Evolutionary conservation across 2,329 filamentous ascomycete genomes (phyloP).

Genomic region (Paracoccidioides lutzii): DNA sequence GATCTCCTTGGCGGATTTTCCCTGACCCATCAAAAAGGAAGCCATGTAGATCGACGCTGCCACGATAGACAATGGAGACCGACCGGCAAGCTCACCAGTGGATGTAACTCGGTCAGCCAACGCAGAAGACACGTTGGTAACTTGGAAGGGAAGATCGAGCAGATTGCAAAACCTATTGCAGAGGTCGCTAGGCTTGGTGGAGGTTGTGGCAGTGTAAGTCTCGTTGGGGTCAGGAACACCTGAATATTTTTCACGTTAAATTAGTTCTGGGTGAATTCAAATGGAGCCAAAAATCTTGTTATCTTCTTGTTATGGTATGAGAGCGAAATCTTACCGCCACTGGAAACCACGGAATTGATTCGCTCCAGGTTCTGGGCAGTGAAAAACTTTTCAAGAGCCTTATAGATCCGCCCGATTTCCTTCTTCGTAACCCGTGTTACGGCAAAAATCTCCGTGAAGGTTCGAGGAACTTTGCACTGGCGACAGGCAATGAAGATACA

Average conservation of each 20-base stretch:
- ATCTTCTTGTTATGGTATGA: not conserved
- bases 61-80: constrained; percentile 85
- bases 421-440: constrained; percentile 92
- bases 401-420: constrained; percentile 93
- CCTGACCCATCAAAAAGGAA: constrained; percentile 68
- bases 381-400: constrained; percentile 79
- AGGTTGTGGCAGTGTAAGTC: constrained; percentile 57
- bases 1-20: constrained; percentile 74
- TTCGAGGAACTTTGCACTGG: constrained; percentile 72
- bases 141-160: constrained; percentile 60
- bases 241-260: constrained; percentile 7
- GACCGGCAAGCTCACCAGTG: constrained; percentile 72
- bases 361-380: constrained; percentile 55
- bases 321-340: constrained; percentile 39
- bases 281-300: not conserved
- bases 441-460: constrained; percentile 87
- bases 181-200: constrained; percentile 70
- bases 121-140: constrained; percentile 66
- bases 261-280: not conserved
- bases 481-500: constrained; percentile 97
- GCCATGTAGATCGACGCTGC: constrained; percentile 97
- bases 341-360: constrained; percentile 35
- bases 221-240: constrained; percentile 38
- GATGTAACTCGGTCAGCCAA: constrained; percentile 66
- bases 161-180: constrained; percentile 82